Conservation (phyloP, 495 filamentous ascomycete species). For the Hypoxylon crocopeplum region DNA sequence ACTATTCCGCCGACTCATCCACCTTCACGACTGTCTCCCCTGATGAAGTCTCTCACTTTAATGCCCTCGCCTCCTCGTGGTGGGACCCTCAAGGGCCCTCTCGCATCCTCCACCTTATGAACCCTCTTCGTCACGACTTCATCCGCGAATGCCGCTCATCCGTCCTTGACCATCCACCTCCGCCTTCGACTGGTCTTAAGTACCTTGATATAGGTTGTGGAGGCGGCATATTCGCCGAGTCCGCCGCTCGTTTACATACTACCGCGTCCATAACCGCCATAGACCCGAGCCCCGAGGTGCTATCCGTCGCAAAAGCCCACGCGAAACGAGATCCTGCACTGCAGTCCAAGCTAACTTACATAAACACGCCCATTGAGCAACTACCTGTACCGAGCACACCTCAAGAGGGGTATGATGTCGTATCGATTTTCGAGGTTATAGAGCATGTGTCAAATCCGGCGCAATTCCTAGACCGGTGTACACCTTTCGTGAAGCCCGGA, state of each 20-base stretch:
- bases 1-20: conserved; percentile 22
- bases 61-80: conserved; percentile 89
- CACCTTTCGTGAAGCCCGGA: conserved; percentile 81
- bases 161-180: conserved; percentile 41
- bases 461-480: conserved; percentile 70
- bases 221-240: conserved; percentile 95
- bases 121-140: conserved; percentile 93
- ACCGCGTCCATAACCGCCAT: conserved; percentile 79
- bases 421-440: conserved; percentile 91
- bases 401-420: conserved; percentile 68
- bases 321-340: conserved; percentile 70
- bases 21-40: conserved; percentile 76
- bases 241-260: conserved; percentile 74
- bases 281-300: conserved; percentile 81
- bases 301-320: conserved; percentile 79
- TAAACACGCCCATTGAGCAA: conserved; percentile 73
- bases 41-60: conserved; percentile 91
- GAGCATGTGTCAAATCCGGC: conserved; percentile 83
- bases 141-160: conserved; percentile 72
- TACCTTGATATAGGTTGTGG: conserved; percentile 97
- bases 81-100: conserved; percentile 97
- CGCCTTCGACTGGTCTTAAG: conserved; percentile 48
- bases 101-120: conserved; percentile 94
- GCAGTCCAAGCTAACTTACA: conserved; percentile 68
- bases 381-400: conserved; percentile 54